phyloP scores from a whole-genome alignment of 768 basidiomycete genomes.

The Termitomyces sp. region DNA sequence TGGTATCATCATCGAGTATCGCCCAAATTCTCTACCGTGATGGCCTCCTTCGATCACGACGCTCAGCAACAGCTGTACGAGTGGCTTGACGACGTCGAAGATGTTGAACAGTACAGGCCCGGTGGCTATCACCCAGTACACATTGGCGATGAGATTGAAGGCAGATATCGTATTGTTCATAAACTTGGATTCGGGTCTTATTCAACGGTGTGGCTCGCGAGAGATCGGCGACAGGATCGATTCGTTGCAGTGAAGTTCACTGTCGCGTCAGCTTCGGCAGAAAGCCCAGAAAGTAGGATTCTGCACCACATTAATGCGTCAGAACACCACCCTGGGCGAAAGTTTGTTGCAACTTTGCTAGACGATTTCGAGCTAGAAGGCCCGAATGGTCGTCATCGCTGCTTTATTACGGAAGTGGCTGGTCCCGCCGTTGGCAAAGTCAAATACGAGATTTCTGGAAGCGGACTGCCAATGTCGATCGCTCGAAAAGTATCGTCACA shows the following conservation, averaged over 20 bases:
- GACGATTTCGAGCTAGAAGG: no score
- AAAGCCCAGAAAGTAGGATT: not conserved
- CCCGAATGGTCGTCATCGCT: constrained; percentile 74
- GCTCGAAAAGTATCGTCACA: constrained; percentile 49
- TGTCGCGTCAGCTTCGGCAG: constrained; percentile 35
- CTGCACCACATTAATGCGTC: not conserved
- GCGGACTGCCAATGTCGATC: constrained; percentile 43
- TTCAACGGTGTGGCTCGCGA: constrained; percentile 41
- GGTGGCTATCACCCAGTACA: constrained; percentile 31
- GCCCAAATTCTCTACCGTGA: no score
- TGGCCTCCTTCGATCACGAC: no score
- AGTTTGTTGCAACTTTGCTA: constrained; percentile 47
- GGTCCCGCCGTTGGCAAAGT: constrained; percentile 67
- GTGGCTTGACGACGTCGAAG: constrained; percentile 3
- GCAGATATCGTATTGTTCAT: constrained; percentile 44
- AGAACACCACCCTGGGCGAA: constrained; percentile 23
- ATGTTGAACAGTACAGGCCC: constrained; percentile 23
- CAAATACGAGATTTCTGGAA: constrained; percentile 34
- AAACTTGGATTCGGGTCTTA: constrained; percentile 53
- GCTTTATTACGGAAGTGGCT: constrained; percentile 85
- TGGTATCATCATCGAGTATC: no score
- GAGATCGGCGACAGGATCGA: constrained; percentile 28
- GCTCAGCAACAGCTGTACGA: no score
- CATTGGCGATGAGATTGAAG: constrained; percentile 34
- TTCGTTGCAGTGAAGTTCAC: no score